Base-by-base conservation (phyloP, 352 stramenopile genomes). In the Globisporangium yorkense region DNA sequence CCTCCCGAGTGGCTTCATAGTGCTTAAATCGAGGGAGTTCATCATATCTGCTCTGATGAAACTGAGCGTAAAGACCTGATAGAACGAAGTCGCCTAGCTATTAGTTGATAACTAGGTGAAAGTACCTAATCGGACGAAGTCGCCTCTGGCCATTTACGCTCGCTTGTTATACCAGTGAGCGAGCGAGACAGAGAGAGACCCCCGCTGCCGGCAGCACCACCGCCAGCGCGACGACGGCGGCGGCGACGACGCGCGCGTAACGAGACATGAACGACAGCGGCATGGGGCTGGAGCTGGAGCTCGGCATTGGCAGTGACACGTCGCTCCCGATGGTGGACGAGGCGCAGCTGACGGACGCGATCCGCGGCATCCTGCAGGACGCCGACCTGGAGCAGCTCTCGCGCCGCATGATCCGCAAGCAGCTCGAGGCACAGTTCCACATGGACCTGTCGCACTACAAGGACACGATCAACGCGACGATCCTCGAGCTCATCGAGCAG, bases 381-480 rank as follows among this genome's bases (percentile, higher is more conserved):
- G 84, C 83, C 24, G 84, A 94, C 64, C 70, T 94, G 54, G 82
- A 92, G 67, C 81, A 91, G 68, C 78, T 94, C 59, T 92, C 80
- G 39, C 83, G 85, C 16, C 82, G 84, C 56, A 92, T 92, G 81
- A 88, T 94, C 67, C 83, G 85, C 56, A 92, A 91, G 73, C 82
- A 94, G 68, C 71, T 94, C 48, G 85, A 94, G 56, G 60, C 66
- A 51, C 71, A 89, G 67, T 93, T 94, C 66, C 63, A 76, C 60
- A 79, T 73, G 49, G 83, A 91, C 61, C 65, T 94, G 63, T 89
- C 79, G 15, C 72, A 68, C 51, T 85, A 91, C 62, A 94, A 94
- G 67, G 81, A 88, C 56, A 79, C 76, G 52, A 94, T 94, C 64
- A 94, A 94, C 65, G 68, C 72, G 46, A 82, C 78, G 41, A 94